These are phyloP conservation scores for Ananas comosus DNA, from an alignment of 176 grass and related monocot genomes.

Conservation along the genomic window DNA sequence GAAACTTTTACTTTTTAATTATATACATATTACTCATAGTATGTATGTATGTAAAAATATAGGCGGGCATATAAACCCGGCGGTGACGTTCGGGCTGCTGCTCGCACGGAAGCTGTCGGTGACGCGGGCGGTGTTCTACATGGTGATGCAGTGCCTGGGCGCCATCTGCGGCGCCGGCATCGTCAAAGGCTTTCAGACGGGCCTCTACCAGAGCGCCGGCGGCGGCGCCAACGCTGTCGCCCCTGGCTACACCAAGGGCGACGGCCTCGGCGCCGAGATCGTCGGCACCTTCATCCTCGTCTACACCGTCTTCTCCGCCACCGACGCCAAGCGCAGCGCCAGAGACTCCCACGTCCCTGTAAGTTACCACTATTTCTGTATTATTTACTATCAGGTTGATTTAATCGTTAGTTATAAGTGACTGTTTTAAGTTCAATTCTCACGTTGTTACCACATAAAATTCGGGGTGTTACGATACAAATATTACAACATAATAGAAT, in stretches of 20 bases:
- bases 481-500: too few species aligned
- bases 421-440: not conserved
- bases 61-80: conserved; percentile 87
- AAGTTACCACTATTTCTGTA: not conserved
- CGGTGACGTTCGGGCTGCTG: conserved; percentile 81
- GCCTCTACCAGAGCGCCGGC: conserved; percentile 35
- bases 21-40: not conserved
- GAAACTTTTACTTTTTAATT: not conserved
- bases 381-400: not conserved
- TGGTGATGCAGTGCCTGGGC: conserved; percentile 78
- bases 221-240: conserved; percentile 66
- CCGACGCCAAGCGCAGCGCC: conserved; percentile 76
- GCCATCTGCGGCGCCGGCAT: conserved; percentile 82
- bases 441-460: not conserved
- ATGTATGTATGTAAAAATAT: too few species aligned
- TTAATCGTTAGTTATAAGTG: not conserved
- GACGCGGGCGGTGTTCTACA: conserved; percentile 56
- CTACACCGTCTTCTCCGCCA: conserved; percentile 85
- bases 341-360: conserved; percentile 78
- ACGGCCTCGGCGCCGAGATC: conserved; percentile 65
- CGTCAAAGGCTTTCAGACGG: conserved; percentile 58
- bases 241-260: conserved; percentile 56
- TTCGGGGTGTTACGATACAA: too few species aligned
- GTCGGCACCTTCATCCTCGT: conserved; percentile 73
- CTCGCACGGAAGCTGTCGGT: conserved; percentile 68